phyloP scores from a whole-genome alignment of 2,329 filamentous ascomycete genomes.

The Colletotrichum ledebouriae region DNA sequence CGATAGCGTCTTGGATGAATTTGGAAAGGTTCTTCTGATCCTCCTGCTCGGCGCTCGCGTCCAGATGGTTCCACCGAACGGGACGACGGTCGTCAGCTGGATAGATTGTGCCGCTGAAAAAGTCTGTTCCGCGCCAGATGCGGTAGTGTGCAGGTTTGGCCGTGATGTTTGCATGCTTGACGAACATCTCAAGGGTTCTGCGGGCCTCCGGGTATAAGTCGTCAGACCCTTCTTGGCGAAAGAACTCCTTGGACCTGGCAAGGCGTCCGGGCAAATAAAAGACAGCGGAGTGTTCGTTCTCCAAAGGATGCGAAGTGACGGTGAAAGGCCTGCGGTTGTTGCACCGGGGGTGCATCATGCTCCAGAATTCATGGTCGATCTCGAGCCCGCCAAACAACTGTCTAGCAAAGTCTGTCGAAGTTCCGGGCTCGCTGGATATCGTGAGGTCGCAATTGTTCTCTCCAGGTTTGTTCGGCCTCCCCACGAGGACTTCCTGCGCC shows the following conservation, averaged over 20 bases:
- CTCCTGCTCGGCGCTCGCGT: background rate
- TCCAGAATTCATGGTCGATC: constrained; percentile 23
- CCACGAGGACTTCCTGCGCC: constrained; percentile 47
- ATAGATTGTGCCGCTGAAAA: constrained; percentile 25
- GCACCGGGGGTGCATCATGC: constrained; percentile 16
- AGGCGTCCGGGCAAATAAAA: constrained; percentile 35
- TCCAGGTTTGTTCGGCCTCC: constrained; percentile 22
- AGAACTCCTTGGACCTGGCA: background rate
- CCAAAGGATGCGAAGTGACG: constrained; percentile 4
- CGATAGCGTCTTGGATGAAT: constrained; percentile 25
- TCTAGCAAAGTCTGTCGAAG: background rate
- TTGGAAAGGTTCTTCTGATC: constrained; percentile 23
- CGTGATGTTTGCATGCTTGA: background rate
- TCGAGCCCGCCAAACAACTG: constrained; percentile 38
- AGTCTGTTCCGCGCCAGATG: constrained; percentile 40
- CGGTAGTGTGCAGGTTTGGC: constrained; percentile 14
- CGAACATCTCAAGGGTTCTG: constrained; percentile 10
- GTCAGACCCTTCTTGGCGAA: background rate
- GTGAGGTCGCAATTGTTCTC: constrained; percentile 19
- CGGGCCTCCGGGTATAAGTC: constrained; percentile 31
- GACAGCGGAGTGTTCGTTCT: constrained; percentile 11
- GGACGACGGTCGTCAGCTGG: background rate
- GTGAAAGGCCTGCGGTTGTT: background rate
- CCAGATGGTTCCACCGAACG: constrained; percentile 14
- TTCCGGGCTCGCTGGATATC: background rate